phyloP scores from a whole-genome alignment of 805 yeast species.

The Cyberlindnera euphorbiae region DNA sequence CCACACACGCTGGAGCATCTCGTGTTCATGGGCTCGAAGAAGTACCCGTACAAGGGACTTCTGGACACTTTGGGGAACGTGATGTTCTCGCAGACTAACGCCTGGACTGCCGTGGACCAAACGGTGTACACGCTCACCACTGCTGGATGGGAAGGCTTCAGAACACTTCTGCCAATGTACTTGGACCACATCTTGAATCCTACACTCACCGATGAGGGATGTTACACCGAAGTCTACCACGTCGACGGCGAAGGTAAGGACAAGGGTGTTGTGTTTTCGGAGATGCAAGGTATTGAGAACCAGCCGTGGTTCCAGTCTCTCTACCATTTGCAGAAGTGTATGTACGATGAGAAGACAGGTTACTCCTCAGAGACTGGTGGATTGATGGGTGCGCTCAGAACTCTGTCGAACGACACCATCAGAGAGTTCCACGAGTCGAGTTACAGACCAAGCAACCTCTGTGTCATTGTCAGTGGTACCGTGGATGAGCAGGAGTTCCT shows the following conservation, averaged over 20 bases:
- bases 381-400: constrained; percentile 67
- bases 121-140: constrained; percentile 88
- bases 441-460: constrained; percentile 81
- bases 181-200: constrained; percentile 84
- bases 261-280: constrained; percentile 94
- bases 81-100: constrained; percentile 83
- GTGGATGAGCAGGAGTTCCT: constrained; percentile 74
- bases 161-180: constrained; percentile 77
- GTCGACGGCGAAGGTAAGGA: constrained; percentile 88
- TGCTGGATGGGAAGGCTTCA: constrained; percentile 97
- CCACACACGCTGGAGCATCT: constrained; percentile 96
- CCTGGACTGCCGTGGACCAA: constrained; percentile 96
- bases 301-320: constrained; percentile 65
- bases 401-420: constrained; percentile 67
- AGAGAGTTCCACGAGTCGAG: constrained; percentile 63
- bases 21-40: constrained; percentile 88
- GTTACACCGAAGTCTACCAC: constrained; percentile 91
- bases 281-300: constrained; percentile 91
- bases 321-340: constrained; percentile 52
- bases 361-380: constrained; percentile 96
- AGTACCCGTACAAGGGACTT: constrained; percentile 87
- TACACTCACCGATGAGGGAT: constrained; percentile 83
- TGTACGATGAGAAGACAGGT: constrained; percentile 61
- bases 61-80: constrained; percentile 82
- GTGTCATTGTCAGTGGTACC: constrained; percentile 80